Conservation (phyloP, 805 yeast genomes). For the Spencermartinsiella europaea region DNA sequence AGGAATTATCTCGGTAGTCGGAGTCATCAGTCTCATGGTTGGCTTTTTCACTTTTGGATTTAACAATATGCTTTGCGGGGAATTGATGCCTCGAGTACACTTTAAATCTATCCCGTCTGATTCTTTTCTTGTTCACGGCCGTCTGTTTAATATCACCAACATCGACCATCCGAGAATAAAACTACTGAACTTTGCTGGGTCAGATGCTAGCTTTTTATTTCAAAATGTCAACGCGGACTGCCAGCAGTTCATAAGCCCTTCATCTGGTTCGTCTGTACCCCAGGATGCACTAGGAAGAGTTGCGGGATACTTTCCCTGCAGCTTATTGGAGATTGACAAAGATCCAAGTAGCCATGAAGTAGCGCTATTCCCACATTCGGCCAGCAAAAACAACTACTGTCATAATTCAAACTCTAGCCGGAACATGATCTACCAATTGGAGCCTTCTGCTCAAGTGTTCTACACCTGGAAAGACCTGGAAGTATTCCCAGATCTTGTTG, state of each 20-base stretch:
- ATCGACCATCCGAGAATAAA: conserved; percentile 46
- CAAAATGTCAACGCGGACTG: conserved; percentile 13
- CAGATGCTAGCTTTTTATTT: conserved; percentile 10
- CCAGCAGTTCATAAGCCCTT: conserved; percentile 1
- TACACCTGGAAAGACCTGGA: conserved; percentile 76
- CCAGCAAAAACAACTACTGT: conserved; percentile 38
- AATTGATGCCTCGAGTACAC: conserved; percentile 41
- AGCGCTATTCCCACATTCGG: not conserved
- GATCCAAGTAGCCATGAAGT: not conserved
- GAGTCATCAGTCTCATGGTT: conserved; percentile 5
- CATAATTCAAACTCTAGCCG: conserved; percentile 64
- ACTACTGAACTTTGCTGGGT: conserved; percentile 8
- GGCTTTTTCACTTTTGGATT: conserved; percentile 57
- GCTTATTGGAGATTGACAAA: conserved; percentile 20
- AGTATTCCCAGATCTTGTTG: conserved; percentile 59
- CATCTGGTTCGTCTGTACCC: conserved; percentile 45
- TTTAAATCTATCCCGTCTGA: conserved; percentile 49
- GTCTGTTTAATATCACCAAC: conserved; percentile 56
- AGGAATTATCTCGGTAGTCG: conserved; percentile 11
- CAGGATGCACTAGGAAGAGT: conserved; percentile 42
- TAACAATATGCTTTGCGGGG: conserved; percentile 64
- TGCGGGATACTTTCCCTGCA: conserved; percentile 92
- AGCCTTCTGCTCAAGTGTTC: conserved; percentile 58
- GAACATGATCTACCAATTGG: conserved; percentile 51
- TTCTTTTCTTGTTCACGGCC: conserved; percentile 65